These are phyloP conservation scores for Corylus americana DNA, from an alignment of 306 rosid species.

Conservation along the genomic window DNA sequence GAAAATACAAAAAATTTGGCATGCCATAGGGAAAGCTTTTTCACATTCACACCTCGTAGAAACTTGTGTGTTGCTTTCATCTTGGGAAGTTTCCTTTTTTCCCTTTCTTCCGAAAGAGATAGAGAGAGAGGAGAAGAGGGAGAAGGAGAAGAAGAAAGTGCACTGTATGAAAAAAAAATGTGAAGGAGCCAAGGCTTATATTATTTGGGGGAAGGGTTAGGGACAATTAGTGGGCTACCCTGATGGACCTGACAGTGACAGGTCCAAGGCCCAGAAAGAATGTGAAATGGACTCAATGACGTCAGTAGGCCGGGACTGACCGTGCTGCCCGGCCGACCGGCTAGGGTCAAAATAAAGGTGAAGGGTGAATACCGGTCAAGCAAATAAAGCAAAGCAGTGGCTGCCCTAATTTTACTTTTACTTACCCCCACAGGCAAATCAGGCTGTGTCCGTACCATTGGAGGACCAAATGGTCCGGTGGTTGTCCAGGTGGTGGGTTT, in stretches of 20 bases:
- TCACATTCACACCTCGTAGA: conserved; percentile 45
- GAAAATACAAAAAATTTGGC: not conserved
- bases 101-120: not conserved
- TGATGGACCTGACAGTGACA: conserved; percentile 54
- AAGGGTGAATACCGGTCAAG: not conserved
- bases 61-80: conserved; percentile 54
- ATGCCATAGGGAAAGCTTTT: conserved; percentile 21
- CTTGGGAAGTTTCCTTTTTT: conserved; percentile 25
- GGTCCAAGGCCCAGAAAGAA: conserved; percentile 64
- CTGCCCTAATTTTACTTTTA: conserved; percentile 15
- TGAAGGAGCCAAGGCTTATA: conserved; percentile 39
- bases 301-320: conserved; percentile 23
- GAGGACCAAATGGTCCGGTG: conserved; percentile 27
- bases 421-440: not conserved
- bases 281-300: conserved; percentile 33
- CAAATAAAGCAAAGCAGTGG: not conserved
- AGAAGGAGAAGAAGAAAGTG: conserved; percentile 13
- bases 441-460: conserved; percentile 32
- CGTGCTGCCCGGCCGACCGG: conserved; percentile 21
- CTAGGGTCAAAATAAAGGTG: not conserved
- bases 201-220: conserved; percentile 16
- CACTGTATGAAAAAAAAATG: conserved; percentile 25
- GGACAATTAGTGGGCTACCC: conserved; percentile 58
- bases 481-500: conserved; percentile 29
- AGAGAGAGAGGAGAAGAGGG: conserved; percentile 10